Evolutionary conservation across 225 moss, liverwort and hornwort species (phyloP).

Genomic region (Asterella californica): DNA sequence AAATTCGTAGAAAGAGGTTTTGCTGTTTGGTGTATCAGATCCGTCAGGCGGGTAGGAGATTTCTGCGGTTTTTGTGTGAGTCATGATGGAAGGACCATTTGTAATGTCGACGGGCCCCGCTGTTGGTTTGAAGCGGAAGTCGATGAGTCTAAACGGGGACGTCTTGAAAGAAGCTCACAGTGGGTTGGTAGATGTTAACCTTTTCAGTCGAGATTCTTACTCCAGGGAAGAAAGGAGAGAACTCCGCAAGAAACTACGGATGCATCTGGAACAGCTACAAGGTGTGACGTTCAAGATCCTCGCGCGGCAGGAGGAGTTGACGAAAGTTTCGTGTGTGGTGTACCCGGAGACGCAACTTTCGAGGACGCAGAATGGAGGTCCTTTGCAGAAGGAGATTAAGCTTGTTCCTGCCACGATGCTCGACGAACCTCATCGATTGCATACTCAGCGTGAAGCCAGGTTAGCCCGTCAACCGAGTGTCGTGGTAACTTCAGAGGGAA

Average conservation of each 20-base stretch:
- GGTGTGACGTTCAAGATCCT: conserved; percentile 49
- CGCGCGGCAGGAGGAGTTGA: conserved; percentile 45
- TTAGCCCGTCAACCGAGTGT: conserved; percentile 62
- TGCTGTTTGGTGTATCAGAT: not conserved
- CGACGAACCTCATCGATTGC: conserved; percentile 50
- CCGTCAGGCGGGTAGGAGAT: not conserved
- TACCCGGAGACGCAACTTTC: conserved; percentile 37
- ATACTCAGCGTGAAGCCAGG: conserved; percentile 48
- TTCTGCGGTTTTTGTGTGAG: not conserved
- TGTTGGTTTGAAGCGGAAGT: conserved; percentile 59
- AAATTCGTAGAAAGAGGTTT: not conserved
- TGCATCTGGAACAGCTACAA: conserved; percentile 48
- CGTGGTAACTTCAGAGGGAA: conserved; percentile 53
- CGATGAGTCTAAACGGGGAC: conserved; percentile 75
- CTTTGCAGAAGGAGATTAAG: conserved; percentile 47
- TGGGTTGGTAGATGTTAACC: conserved; percentile 37
- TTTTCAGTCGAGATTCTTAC: conserved; percentile 21
- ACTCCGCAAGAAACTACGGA: conserved; percentile 56
- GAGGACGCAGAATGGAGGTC: conserved; percentile 48
- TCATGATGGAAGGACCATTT: conserved; percentile 27
- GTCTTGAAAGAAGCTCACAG: conserved; percentile 31
- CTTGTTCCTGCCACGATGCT: conserved; percentile 61
- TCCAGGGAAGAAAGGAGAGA: conserved; percentile 50
- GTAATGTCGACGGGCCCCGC: conserved; percentile 26
- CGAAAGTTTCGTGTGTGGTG: conserved; percentile 32